phyloP scores from a whole-genome alignment of 208 protist genomes.

The Angomonas deanei region DNA sequence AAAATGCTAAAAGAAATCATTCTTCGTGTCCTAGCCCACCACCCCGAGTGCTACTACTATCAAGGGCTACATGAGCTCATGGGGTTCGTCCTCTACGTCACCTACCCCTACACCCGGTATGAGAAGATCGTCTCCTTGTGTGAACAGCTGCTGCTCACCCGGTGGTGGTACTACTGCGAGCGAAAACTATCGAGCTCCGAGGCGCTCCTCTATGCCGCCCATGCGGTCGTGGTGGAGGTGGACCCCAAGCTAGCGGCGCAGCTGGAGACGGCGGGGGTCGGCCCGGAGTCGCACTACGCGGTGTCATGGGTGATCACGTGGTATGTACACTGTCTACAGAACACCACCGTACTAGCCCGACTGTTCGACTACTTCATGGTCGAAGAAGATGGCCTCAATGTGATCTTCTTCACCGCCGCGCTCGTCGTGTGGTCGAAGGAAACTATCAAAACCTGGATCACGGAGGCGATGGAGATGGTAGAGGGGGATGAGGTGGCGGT shows the following conservation, averaged over 20 bases:
- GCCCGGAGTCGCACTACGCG: constrained; percentile 81
- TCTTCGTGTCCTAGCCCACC: constrained; percentile 46
- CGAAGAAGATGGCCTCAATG: constrained; percentile 34
- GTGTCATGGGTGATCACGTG: constrained; percentile 87
- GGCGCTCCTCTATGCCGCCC: constrained; percentile 72
- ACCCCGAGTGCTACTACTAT: constrained; percentile 66
- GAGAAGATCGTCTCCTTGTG: constrained; percentile 59
- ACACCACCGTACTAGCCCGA: constrained; percentile 31
- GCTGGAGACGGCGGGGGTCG: constrained; percentile 67
- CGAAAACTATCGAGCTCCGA: constrained; percentile 45
- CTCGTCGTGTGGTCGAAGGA: constrained; percentile 50
- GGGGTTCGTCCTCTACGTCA: constrained; percentile 72
- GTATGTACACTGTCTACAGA: constrained; percentile 61
- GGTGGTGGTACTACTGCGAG: constrained; percentile 55
- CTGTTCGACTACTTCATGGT: constrained; percentile 78
- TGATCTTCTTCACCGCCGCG: constrained; percentile 78
- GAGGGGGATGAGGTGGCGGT: constrained; percentile 44
- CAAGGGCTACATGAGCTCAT: constrained; percentile 86
- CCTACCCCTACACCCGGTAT: constrained; percentile 23
- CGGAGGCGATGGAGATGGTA: constrained; percentile 20
- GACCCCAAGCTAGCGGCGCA: constrained; percentile 42
- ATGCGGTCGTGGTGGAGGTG: constrained; percentile 55
- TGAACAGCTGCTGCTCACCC: constrained; percentile 45
- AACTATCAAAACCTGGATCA: constrained; percentile 44
- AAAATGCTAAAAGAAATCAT: constrained; percentile 42